These are phyloP conservation scores for Backusella luteola DNA, from an alignment of 192 early-diverging fungal genomes.

Conservation along the genomic window DNA sequence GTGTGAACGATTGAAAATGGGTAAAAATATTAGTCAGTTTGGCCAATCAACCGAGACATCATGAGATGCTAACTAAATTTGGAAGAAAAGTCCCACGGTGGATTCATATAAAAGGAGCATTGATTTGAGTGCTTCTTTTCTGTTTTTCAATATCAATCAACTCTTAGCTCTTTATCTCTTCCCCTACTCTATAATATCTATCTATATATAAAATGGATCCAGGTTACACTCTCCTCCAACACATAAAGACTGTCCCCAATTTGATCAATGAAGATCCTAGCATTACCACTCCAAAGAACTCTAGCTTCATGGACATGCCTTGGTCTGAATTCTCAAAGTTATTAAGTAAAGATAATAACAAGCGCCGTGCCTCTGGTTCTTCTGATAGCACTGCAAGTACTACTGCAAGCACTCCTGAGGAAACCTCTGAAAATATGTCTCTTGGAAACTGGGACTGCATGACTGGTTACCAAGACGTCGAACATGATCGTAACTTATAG, in stretches of 20 bases:
- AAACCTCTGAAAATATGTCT: slow-evolving; percentile 11
- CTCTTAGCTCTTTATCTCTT: neutral
- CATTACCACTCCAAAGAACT: slow-evolving; percentile 36
- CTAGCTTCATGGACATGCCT: slow-evolving; percentile 39
- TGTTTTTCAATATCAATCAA: neutral
- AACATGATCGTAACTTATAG: neutral
- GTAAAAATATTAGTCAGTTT: neutral
- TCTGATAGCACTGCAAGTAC: slow-evolving; percentile 8
- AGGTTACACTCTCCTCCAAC: slow-evolving; percentile 34
- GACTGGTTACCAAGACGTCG: slow-evolving; percentile 28
- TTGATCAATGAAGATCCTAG: slow-evolving; percentile 40
- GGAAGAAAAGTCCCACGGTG: neutral
- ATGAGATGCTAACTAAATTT: neutral
- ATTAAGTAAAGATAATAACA: slow-evolving; percentile 21
- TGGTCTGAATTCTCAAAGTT: slow-evolving; percentile 41
- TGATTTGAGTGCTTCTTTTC: neutral
- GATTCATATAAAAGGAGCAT: slow-evolving; percentile 5
- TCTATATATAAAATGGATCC: slow-evolving; percentile 35
- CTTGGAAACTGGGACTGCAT: slow-evolving; percentile 29
- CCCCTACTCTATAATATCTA: neutral
- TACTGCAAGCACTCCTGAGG: slow-evolving; percentile 8
- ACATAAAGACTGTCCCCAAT: slow-evolving; percentile 40
- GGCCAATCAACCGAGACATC: neutral
- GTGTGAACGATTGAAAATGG: neutral
- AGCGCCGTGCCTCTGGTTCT: slow-evolving; percentile 6